Percentiles rank a stretch among this genome's conserved stretches.
phyloP scores from a whole-genome alignment of 106 monocot species.

The Alisma plantagoaquatica region DNA sequence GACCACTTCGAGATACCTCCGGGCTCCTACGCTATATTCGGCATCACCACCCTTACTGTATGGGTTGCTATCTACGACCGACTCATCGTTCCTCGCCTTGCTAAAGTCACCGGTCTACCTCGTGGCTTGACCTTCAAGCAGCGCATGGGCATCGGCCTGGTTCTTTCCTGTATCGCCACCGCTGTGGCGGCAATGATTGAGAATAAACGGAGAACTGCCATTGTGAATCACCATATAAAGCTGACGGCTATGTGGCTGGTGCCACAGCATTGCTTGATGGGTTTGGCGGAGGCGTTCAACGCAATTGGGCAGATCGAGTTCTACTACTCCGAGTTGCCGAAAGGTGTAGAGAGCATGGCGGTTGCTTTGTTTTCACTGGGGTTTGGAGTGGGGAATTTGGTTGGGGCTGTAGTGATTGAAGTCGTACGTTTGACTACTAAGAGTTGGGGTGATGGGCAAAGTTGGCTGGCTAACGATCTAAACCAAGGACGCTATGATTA shows the following conservation, averaged over 20 bases:
- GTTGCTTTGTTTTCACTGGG: background rate
- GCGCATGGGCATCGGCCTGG: conserved; percentile 6
- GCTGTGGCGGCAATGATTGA: conserved; percentile 1
- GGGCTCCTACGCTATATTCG: conserved; percentile 23
- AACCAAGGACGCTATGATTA: conserved; percentile 9
- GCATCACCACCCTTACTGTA: conserved; percentile 9
- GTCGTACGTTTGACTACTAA: background rate
- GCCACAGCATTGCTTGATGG: conserved; percentile 4
- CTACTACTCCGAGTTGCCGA: conserved; percentile 9
- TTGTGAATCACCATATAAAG: background rate
- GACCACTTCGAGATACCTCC: conserved; percentile 20
- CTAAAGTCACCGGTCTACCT: conserved; percentile 1
- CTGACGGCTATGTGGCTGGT: conserved; percentile 14
- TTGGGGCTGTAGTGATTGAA: background rate
- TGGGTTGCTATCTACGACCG: conserved; percentile 35
- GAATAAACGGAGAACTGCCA: background rate
- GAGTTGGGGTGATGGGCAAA: background rate
- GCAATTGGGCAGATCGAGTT: conserved; percentile 10
- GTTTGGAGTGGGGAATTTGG: background rate
- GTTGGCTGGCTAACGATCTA: conserved; percentile 11
- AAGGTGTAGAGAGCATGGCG: conserved; percentile 2
- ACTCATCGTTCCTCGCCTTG: conserved; percentile 16
- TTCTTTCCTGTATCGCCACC: background rate
- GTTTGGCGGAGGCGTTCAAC: conserved; percentile 11
- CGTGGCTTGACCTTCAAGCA: conserved; percentile 3